Base-by-base conservation (phyloP, 768 basidiomycete species). In the Lactifluus volemus region DNA sequence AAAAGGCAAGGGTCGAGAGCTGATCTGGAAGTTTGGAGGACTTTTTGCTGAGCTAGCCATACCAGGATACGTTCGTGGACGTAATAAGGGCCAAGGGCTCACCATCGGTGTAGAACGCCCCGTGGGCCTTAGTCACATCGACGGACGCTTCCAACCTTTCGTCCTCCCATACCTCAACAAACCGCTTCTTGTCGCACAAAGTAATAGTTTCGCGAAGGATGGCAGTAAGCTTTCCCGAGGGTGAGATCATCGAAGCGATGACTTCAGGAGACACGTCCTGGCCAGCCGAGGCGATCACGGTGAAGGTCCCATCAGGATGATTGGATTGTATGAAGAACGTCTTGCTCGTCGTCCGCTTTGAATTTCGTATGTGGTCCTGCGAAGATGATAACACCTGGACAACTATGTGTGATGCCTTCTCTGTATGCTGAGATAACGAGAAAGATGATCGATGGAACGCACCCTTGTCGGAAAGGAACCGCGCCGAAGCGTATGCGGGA, bases 91-190 rank as follows among this genome's bases (percentile, higher is more conserved):
- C 4, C 8, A n/a, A 3, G 25, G 44, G 51, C 58, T 51, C 45
- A 71, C 72, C 66, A 32, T 73, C 70, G 11, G 66, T 55, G 47
- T 69, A 71, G 45, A 67, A 73, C 2, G 61, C 65, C 3, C 67
- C 68, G 49, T 72, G 68, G 5, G 56, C 30, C 41, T 68, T 65
- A 1, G 68, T 64, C 4, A 72, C 68, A 0, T 64, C 49, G 21
- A 57, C 44, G 9, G 65, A 57, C 4, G 38, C 55, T 10, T 60
- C 55, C 42, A 64, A 25, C 21, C 58, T 45, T 4, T 73, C 72
- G 0, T 66, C 66, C 2, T 64, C 58, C 65, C 69, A 71, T 29
- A 73, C 49, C 66, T 73, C 72, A 19, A 73, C 63, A 50, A 65
- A 68, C 14, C 70, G 63, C 38, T 67, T 68, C 59, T 68, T 69